These are phyloP conservation scores for Diaporthe nobilis DNA, from an alignment of 2,329 filamentous ascomycete species.

Conservation along the genomic window DNA sequence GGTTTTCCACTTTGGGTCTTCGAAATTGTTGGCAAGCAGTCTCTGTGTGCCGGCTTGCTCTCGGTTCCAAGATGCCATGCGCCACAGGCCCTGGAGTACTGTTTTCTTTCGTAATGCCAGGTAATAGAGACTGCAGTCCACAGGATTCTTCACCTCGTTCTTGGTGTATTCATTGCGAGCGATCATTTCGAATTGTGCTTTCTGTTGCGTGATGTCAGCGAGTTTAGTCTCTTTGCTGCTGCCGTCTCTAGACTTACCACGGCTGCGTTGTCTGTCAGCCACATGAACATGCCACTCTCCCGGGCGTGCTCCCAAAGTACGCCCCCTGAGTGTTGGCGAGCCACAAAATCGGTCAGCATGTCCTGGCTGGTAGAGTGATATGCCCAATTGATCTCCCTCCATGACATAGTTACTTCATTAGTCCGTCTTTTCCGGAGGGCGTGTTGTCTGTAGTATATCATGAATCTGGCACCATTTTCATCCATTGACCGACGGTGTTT, in stretches of 20 bases:
- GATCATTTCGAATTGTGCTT: conserved; percentile 87
- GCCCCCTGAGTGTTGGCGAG: conserved; percentile 82
- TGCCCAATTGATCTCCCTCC: conserved; percentile 88
- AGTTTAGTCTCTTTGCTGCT: background rate
- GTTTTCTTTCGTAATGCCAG: conserved; percentile 92
- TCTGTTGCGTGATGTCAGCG: conserved; percentile 58
- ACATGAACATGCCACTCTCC: conserved; percentile 94
- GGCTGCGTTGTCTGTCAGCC: conserved; percentile 83
- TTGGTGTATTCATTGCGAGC: conserved; percentile 95
- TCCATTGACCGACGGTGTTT: conserved; percentile 91
- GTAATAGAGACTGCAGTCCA: conserved; percentile 93
- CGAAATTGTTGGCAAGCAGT: conserved; percentile 91
- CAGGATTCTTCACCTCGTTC: conserved; percentile 87
- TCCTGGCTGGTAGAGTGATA: conserved; percentile 90
- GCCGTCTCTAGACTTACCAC: conserved; percentile 70
- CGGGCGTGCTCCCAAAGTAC: conserved; percentile 89
- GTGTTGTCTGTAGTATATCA: conserved; percentile 89
- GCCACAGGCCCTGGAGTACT: conserved; percentile 91
- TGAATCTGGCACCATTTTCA: conserved; percentile 88
- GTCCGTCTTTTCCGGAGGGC: conserved; percentile 77
- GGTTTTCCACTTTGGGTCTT: conserved; percentile 87
- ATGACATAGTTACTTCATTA: conserved; percentile 76
- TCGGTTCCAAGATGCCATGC: conserved; percentile 90
- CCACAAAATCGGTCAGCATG: conserved; percentile 87
- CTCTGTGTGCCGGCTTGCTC: conserved; percentile 87